Base-by-base conservation (phyloP, 306 rosid species). In the Comarum palustre region DNA sequence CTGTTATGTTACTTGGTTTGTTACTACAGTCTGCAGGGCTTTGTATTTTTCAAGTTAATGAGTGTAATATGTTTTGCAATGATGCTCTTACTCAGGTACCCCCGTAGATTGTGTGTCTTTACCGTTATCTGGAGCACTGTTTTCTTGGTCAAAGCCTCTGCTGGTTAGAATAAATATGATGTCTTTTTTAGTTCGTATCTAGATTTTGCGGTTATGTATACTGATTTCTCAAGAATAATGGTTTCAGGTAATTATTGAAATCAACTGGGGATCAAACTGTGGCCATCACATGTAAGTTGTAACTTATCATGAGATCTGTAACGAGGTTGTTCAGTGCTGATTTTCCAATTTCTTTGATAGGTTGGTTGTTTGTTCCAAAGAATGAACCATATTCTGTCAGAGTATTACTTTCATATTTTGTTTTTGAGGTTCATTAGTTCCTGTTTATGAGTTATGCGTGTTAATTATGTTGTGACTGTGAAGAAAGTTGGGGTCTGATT, bases 51-150 rank as follows among this genome's bases (percentile, higher is more conserved):
- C 52, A 24, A 32, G 17, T 58, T 24, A 31, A 42, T 65, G 39
- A 43, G 67, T 29, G 77, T 75, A n/a, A n/a, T n/a, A n/a, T n/a
- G n/a, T n/a, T n/a, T n/a, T n/a, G n/a, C n/a, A n/a, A n/a, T n/a
- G n/a, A 38, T 80, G 79, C 45, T 82, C 79, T 11, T 78, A 50
- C 72, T 75, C 84, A 93, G 98, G 98, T 73, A 93, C 98, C 51
- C 94, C 98, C 0, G 97, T 73, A 79, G 98, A 93, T 86, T 93
- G 98, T 80, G 98, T 93, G 73, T 93, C 97, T 3, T 81, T 93
- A 25, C 94, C 94, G n/a, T 86, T 93, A 68, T 93, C 97, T 16
- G 98, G 98, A 58, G 98, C 98, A 25, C 83, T 94, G 86, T 94
- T 91, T 85, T 82, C 97, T 31, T 94, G 98, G 97, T 82, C 97